Percentiles rank a stretch among this genome's conserved stretches.
These are phyloP conservation scores for Penicillium sp. DNA, from an alignment of 2,329 filamentous ascomycete genomes.

Conservation along the genomic window DNA sequence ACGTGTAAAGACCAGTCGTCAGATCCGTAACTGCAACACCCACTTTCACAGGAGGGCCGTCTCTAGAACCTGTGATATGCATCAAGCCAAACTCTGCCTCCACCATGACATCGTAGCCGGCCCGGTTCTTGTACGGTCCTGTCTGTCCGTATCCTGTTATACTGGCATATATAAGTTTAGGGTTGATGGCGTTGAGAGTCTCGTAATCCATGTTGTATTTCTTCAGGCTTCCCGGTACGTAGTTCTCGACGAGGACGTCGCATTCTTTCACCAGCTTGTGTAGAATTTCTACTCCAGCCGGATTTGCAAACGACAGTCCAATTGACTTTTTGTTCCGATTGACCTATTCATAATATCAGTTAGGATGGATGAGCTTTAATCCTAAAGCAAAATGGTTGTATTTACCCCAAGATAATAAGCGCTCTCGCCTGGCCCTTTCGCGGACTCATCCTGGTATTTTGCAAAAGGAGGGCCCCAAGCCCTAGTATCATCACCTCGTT, in stretches of 20 bases:
- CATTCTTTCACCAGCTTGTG: constrained; percentile 79
- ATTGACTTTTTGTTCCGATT: constrained; percentile 98
- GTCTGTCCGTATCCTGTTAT: constrained; percentile 97
- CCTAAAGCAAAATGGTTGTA: constrained; percentile 18
- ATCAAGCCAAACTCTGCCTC: constrained; percentile 97
- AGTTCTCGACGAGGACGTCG: constrained; percentile 95
- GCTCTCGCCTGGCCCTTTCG: constrained; percentile 73
- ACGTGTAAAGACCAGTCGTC: constrained; percentile 91
- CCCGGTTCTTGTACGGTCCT: constrained; percentile 78
- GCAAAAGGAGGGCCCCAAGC: constrained; percentile 97
- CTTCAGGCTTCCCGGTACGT: constrained; percentile 80
- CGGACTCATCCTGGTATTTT: constrained; percentile 60
- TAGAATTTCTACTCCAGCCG: constrained; percentile 77
- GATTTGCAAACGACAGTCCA: constrained; percentile 83
- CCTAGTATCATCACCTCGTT: constrained; percentile 84
- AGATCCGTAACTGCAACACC: constrained; percentile 95
- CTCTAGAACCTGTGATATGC: constrained; percentile 90
- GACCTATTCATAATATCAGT: constrained; percentile 52
- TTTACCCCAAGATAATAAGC: constrained; percentile 86
- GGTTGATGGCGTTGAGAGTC: constrained; percentile 75
- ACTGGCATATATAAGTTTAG: constrained; percentile 83
- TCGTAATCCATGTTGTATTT: constrained; percentile 92
- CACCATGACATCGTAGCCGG: constrained; percentile 99
- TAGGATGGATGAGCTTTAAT: neutral
- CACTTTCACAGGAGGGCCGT: constrained; percentile 92